A percentile compares a stretch with the other conserved stretches of the same genome.
phyloP scores from a whole-genome alignment of 2,329 filamentous ascomycete species.

The Colletotrichum noveboracense region DNA sequence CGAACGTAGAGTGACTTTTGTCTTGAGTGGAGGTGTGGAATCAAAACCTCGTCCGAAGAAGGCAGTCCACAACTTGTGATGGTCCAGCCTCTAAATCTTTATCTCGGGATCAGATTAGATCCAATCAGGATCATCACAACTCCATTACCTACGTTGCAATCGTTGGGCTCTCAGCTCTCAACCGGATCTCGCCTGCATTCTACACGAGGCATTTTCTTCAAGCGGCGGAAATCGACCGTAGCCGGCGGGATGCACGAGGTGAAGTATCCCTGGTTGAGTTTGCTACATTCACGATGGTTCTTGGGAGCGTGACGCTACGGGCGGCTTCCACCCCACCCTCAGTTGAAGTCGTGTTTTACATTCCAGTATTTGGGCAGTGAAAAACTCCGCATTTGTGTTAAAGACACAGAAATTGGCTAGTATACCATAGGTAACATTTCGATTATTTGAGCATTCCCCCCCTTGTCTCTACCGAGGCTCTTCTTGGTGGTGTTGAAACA shows the following conservation, averaged over 20 bases:
- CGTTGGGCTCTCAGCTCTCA: background rate
- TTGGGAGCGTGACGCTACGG: background rate
- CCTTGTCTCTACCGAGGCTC: background rate
- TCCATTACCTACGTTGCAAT: background rate
- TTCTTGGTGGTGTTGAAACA: background rate
- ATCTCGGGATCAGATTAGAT: slow-evolving; percentile 3
- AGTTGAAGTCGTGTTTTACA: background rate
- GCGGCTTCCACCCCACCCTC: background rate
- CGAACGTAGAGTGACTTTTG: background rate
- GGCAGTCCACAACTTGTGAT: background rate
- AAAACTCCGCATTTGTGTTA: background rate
- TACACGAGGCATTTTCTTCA: background rate
- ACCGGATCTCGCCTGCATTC: background rate
- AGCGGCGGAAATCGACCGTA: background rate
- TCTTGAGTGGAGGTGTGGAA: background rate
- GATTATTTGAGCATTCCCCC: background rate
- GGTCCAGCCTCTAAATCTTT: background rate
- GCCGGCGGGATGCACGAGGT: background rate
- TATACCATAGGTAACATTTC: background rate
- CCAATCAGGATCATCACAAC: background rate
- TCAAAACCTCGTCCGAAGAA: background rate
- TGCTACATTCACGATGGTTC: background rate
- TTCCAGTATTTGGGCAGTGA: background rate
- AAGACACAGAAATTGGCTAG: background rate
- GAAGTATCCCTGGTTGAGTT: background rate